Evolutionary conservation across 2,329 filamentous ascomycete genomes (phyloP), one percentile per base, ranked within the genome.

Genomic region (Coniochaeta sp.): DNA sequence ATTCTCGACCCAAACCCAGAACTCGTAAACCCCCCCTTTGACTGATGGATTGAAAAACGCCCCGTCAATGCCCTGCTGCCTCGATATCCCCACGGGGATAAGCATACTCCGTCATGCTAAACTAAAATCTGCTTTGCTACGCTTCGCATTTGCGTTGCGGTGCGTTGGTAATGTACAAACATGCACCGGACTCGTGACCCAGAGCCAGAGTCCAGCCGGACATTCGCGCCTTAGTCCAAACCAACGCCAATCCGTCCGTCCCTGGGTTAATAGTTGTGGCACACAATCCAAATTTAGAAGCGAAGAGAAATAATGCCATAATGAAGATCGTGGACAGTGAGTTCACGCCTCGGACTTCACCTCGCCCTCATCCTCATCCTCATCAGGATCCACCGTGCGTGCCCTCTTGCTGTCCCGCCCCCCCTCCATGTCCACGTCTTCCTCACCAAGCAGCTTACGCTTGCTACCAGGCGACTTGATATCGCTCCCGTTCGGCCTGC

Each of bases 391-490:
- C 16, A 62, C 64, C 38, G 66, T 50, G 55, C 66, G 64, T 9
- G 64, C 60, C 57, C 63, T 67, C 63, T 70, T 72, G 2, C 54
- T 57, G 31, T 34, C 54, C 31, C 54, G 19, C 4, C 54, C 54
- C 14, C 61, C 64, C 12, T 68, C 69, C 16, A 64, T 62, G 17
- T 71, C 68, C 14, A 60, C 61, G 33, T 65, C 31, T 2, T 36
- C 54, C 17, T 57, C 54, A 6, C 31, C 54, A 36, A 38, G 31
- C 47, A 52, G 67, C 64, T 69, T 69, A 36, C 70, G 66, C 62
- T 72, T 73, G 17, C 66, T 59, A 8, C 57, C 65, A 1, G 70
- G 69, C 19, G 71, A 72, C 22, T 60, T 58, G 8, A 70, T 44
- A 5, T 66, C 68, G 6, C 61, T 63, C 6, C 67, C 65, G 34